Percentiles rank a stretch among this genome's conserved stretches.
Evolutionary conservation across 768 basidiomycete genomes (phyloP).

Genomic region (Kwoniella mangroviensis): DNA sequence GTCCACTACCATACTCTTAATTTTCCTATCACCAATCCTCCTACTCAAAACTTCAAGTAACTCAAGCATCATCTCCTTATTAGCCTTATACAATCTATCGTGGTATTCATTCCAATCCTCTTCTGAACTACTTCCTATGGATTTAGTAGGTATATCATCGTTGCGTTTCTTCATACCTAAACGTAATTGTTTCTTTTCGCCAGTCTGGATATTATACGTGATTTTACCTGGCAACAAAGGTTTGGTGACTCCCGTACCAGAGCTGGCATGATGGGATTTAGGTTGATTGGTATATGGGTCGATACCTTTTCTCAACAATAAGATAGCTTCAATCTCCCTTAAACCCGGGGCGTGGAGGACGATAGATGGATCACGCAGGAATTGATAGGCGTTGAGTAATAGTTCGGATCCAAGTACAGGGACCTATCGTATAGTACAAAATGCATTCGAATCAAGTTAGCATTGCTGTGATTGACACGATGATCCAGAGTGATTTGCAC

Average conservation of each 20-base stretch:
- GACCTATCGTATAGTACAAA: conserved; percentile 9
- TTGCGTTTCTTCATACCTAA: conserved; percentile 2
- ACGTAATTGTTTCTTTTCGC: conserved; percentile 6
- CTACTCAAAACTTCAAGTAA: conserved; percentile 6
- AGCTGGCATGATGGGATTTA: background rate
- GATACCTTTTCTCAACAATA: conserved; percentile 11
- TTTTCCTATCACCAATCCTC: conserved; percentile 4
- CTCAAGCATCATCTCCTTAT: conserved; percentile 17
- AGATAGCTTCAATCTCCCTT: conserved; percentile 24
- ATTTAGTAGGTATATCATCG: conserved; percentile 1
- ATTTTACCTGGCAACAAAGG: background rate
- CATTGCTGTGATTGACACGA: background rate
- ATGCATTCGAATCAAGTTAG: background rate
- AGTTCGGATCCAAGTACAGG: conserved; percentile 23
- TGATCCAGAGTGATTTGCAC: background rate
- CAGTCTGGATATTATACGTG: background rate
- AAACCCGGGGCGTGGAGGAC: conserved; percentile 18
- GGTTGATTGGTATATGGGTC: conserved; percentile 19
- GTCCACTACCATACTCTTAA: background rate
- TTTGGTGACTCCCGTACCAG: background rate
- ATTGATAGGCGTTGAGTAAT: conserved; percentile 21
- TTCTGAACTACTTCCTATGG: background rate
- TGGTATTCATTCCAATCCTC: conserved; percentile 21
- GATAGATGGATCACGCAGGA: conserved; percentile 19
- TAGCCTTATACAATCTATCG: conserved; percentile 8